A percentile compares a stretch with the other conserved stretches of the same genome.
Conservation (phyloP, 1,284 basidiomycete genomes). For the Paramarasmius palmivorus region DNA sequence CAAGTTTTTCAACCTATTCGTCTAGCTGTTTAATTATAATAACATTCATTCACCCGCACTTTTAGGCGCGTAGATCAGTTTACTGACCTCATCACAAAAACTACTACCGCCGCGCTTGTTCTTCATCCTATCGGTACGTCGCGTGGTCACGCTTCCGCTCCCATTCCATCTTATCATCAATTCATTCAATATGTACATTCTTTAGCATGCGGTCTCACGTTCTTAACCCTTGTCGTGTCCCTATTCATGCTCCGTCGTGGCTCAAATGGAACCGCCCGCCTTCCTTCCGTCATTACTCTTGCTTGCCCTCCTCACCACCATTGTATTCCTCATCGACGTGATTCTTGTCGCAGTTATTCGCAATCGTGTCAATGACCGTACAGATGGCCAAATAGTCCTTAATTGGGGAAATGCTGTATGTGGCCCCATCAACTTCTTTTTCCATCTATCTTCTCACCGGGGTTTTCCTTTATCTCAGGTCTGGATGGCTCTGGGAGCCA, state of each 20-base stretch:
- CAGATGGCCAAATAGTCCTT: constrained; percentile 39
- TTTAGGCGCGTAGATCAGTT: constrained; percentile 32
- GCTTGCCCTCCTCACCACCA: constrained; percentile 45
- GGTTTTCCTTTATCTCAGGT: constrained; percentile 31
- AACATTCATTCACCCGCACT: constrained; percentile 7
- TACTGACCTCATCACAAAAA: constrained; percentile 41
- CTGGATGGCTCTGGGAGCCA: constrained; percentile 54
- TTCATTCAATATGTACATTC: constrained; percentile 7
- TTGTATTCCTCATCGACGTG: constrained; percentile 56
- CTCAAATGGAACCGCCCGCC: constrained; percentile 33
- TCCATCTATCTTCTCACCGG: constrained; percentile 15
- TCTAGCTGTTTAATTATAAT: too few relatives aligned
- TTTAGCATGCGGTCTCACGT: constrained; percentile 50
- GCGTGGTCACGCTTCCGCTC: background rate
- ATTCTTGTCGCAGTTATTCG: constrained; percentile 48
- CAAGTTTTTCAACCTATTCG: constrained; percentile 29
- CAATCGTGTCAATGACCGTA: constrained; percentile 39
- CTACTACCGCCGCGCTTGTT: constrained; percentile 32
- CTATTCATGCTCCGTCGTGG: constrained; percentile 45
- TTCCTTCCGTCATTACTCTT: constrained; percentile 35
- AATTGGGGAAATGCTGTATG: constrained; percentile 51
- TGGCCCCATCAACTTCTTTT: constrained; percentile 13
- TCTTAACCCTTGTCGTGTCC: constrained; percentile 50
- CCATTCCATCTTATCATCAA: background rate
- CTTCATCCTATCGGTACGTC: constrained; percentile 47